These are phyloP conservation scores for Phaeophleospora eucalypticola DNA, from an alignment of 2,329 filamentous ascomycete species.

Conservation along the genomic window DNA sequence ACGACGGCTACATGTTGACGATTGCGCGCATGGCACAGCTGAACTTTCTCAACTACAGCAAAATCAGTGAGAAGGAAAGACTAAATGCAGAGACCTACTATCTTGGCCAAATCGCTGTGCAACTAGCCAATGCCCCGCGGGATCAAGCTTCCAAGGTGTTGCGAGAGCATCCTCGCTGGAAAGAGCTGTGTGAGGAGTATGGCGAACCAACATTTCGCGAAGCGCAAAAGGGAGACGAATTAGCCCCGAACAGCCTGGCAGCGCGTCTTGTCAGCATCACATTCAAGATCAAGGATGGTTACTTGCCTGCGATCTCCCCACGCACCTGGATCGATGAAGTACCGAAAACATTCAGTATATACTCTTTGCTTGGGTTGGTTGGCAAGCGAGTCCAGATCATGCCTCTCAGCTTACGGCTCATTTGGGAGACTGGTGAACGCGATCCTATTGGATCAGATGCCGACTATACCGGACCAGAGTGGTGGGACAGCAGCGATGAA, in stretches of 20 bases:
- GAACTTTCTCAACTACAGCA: conserved; percentile 65
- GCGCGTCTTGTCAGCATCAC: conserved; percentile 64
- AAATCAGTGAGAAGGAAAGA: conserved; percentile 68
- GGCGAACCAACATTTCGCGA: conserved; percentile 60
- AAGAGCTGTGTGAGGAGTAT: conserved; percentile 69
- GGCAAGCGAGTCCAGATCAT: conserved; percentile 63
- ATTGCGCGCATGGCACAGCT: conserved; percentile 69
- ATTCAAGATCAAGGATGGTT: conserved; percentile 50
- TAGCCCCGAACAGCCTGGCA: conserved; percentile 78
- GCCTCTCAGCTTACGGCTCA: conserved; percentile 61
- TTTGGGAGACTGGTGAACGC: conserved; percentile 91
- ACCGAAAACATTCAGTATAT: conserved; percentile 74
- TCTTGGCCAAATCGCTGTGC: conserved; percentile 73
- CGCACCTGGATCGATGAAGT: conserved; percentile 45
- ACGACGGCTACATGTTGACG: conserved; percentile 86
- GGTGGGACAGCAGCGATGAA: conserved; percentile 41
- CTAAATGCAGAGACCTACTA: conserved; percentile 92
- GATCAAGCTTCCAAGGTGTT: conserved; percentile 53
- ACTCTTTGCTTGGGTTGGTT: conserved; percentile 74
- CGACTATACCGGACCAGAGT: conserved; percentile 37
- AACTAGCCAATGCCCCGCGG: conserved; percentile 59
- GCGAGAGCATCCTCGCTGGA: conserved; percentile 65
- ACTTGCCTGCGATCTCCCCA: conserved; percentile 2
- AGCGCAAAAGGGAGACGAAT: conserved; percentile 15
- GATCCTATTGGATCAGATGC: conserved; percentile 66